Base-by-base conservation (phyloP, 1,139 yeast genomes). In the Meyerozyma smithsonii region DNA sequence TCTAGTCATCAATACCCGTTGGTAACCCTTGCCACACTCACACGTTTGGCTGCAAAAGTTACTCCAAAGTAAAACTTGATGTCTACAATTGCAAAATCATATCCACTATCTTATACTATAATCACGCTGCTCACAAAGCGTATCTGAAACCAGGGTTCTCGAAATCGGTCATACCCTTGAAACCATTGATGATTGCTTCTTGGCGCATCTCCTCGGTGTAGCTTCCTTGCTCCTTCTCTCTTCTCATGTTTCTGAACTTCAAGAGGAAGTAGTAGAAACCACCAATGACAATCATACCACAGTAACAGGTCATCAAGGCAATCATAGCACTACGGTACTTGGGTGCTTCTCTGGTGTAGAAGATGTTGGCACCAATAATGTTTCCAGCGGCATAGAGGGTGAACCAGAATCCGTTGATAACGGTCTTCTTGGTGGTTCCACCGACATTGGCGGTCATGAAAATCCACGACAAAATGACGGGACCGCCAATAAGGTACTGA, bases 91-190 rank as follows among this genome's bases (percentile, higher is more conserved):
- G n/a, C n/a, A n/a, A n/a, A n/a, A n/a, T n/a, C n/a, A n/a, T n/a
- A n/a, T n/a, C n/a, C n/a, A 23, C n/a, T 23, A 2, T 11, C 5
- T 8, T 14, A n/a, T 14, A n/a, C 5, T 26, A 26, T 26, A 8
- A n/a, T 15, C 12, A 26, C 12, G 10, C 18, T 14, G 48, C 37
- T 37, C n/a, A 54, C 28, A 51, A 41, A 17, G 55, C 46, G 40
- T 62, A 62, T 43, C 66, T 52, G 43, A 61, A 62, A 11, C 64
- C 63, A 14, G 41, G 42, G 42, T 64, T 62, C 46, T 63, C 64
- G 38, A 47, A 52, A 43, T 64, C 69, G 8, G 69, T 62, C 46
- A 50, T 40, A 38, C 62, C 69, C 42, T 58, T 55, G 46, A 62
- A 62, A 12, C 69, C 69, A 40, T 62, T 59, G 23, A 60, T 40